Conservation (phyloP, 257 asterid genomes). For the Gentiana dahurica region DNA sequence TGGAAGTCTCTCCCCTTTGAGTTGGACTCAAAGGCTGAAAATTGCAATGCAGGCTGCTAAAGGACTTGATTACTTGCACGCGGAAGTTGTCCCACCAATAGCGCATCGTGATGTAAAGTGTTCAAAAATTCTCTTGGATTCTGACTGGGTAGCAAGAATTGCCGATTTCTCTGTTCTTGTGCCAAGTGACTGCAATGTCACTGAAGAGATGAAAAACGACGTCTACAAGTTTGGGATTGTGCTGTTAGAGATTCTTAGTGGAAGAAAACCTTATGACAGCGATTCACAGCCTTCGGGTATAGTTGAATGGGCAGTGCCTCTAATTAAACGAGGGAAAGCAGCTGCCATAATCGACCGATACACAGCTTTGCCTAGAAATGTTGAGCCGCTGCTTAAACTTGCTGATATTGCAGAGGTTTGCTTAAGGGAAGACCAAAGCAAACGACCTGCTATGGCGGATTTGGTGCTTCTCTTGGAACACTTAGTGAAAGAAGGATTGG, state of each 20-base stretch:
- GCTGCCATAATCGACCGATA: conserved; percentile 74
- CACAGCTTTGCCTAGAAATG: conserved; percentile 62
- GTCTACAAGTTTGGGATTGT: conserved; percentile 77
- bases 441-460: conserved; percentile 52
- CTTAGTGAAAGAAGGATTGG: conserved; percentile 63
- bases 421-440: conserved; percentile 50
- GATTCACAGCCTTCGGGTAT: conserved; percentile 64
- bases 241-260: conserved; percentile 80
- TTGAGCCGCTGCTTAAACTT: conserved; percentile 83
- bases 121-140: conserved; percentile 81
- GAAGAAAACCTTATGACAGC: conserved; percentile 60
- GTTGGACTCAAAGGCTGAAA: conserved; percentile 66
- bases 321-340: conserved; percentile 64
- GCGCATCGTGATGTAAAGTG: conserved; percentile 73
- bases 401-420: conserved; percentile 81
- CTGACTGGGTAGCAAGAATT: conserved; percentile 70
- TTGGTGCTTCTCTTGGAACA: conserved; percentile 57
- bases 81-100: conserved; percentile 65
- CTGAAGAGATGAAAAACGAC: conserved; percentile 44
- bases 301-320: conserved; percentile 82
- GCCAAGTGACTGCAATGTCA: conserved; percentile 41
- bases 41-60: conserved; percentile 78
- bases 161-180: conserved; percentile 63
- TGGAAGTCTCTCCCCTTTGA: conserved; percentile 64
- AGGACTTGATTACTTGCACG: conserved; percentile 78